These are phyloP conservation scores for Lolium perenne DNA, from an alignment of 176 grass and related monocot species.

Conservation along the genomic window DNA sequence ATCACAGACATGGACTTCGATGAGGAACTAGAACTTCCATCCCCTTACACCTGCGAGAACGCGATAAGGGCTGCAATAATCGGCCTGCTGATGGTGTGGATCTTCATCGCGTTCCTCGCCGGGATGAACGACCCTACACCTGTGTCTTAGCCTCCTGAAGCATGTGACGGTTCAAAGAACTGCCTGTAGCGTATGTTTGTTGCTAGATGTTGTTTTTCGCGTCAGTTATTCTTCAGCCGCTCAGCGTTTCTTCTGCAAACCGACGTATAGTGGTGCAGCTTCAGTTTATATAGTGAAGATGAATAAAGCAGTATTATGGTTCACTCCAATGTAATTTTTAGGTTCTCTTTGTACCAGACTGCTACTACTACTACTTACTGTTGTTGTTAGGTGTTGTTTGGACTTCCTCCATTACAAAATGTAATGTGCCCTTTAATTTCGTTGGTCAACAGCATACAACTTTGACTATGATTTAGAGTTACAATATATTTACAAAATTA, in stretches of 20 bases:
- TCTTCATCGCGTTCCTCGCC: constrained; percentile 67
- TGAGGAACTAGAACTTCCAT: constrained; percentile 44
- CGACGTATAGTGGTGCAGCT: background rate
- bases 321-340: background rate
- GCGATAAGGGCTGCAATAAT: constrained; percentile 66
- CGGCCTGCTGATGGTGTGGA: constrained; percentile 80
- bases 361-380: background rate
- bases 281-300: constrained; percentile 13
- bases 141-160: constrained; percentile 24
- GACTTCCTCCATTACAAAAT: no score
- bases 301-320: constrained; percentile 37
- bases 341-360: background rate
- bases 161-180: background rate
- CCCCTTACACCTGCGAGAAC: constrained; percentile 61
- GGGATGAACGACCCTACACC: constrained; percentile 76
- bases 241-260: background rate
- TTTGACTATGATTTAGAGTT: no score
- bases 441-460: no score
- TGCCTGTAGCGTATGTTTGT: constrained; percentile 12
- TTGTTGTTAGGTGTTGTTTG: background rate
- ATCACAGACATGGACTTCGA: constrained; percentile 34
- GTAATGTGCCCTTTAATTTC: no score
- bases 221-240: background rate
- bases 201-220: constrained; percentile 17
- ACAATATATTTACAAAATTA: no score